Base-by-base conservation (phyloP, 31 red algal genomes). In the Odonthalia washingtoniensis region DNA sequence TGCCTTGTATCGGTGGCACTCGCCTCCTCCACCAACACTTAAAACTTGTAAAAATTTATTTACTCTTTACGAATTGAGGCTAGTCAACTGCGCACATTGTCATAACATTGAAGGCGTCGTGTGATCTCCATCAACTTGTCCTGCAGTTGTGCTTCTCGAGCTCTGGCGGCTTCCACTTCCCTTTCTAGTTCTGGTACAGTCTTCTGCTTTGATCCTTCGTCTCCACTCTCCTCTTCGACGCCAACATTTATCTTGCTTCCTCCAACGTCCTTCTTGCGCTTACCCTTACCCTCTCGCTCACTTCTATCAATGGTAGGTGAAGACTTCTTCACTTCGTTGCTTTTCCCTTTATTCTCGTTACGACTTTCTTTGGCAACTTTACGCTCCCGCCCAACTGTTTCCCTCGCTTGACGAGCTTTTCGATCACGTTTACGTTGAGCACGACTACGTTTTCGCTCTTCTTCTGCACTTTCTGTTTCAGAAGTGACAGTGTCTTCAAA, bases 131-230 rank as follows among this genome's bases (percentile, higher is more conserved):
- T 62, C 24, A 92, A 62, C 44, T 77, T 85, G 68, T 85, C 89
- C n/a, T 64, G 41, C 33, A 92, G 74, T 74, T 92, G 89, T 31
- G 89, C 89, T 80, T 92, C 89, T 66, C 89, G 68, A 12, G 75
- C 89, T 42, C 74, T 73, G 2, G 89, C 89, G 35, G 89, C 89
- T 63, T 92, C 82, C 0, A 92, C 89, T 41, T 92, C 82, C 17
- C 89, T 40, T 49, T 92, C 89, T 38, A 92, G 38, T 49, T 92
- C 89, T 27, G 80, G 79, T 34, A 86, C 89, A 60, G 89, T 86
- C 82, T 86, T 92, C 45, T 84, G 75, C 43, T 77, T 85, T 9
- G 49, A 57, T 14, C 9, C 49, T 21, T 21, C 49, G 21, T 57
- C 49, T 57, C 49, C 49, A 57, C 21, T 14, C 21, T 21, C 49